These are phyloP conservation scores for Sambucus nigra DNA, from an alignment of 129 eudicot species.

Conservation along the genomic window DNA sequence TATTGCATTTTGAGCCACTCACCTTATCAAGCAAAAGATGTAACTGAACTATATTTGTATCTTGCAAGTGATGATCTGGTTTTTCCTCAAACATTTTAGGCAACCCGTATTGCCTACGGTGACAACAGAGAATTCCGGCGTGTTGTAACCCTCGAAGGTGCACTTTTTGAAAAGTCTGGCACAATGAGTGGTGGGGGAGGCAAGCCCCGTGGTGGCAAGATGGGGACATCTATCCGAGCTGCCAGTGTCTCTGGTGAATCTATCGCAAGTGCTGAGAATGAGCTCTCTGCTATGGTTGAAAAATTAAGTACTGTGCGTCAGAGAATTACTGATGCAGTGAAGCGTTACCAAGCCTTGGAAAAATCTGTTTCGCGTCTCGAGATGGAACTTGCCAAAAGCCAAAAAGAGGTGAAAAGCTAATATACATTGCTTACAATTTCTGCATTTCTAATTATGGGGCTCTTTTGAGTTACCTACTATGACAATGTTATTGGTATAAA, in stretches of 20 bases:
- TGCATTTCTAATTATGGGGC: too few relatives aligned
- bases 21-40: neutral
- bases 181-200: conserved; percentile 98
- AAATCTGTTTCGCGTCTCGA: conserved; percentile 44
- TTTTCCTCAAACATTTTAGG: conserved; percentile 30
- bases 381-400: conserved; percentile 71
- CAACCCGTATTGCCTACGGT: conserved; percentile 88
- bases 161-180: conserved; percentile 79
- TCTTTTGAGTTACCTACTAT: too few relatives aligned
- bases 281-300: conserved; percentile 45
- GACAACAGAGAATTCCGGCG: conserved; percentile 54
- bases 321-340: conserved; percentile 41
- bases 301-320: conserved; percentile 32
- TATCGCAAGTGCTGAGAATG: conserved; percentile 57
- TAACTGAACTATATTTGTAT: neutral
- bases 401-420: conserved; percentile 53
- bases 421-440: neutral
- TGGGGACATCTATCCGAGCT: conserved; percentile 80
- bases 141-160: conserved; percentile 85
- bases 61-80: neutral
- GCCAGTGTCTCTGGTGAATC: conserved; percentile 72
- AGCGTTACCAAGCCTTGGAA: conserved; percentile 51
- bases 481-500: too few relatives aligned
- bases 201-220: conserved; percentile 92
- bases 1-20: neutral